Evolutionary conservation across 2,329 filamentous ascomycete genomes (phyloP).

Genomic region (Alternaria arbusti): DNA sequence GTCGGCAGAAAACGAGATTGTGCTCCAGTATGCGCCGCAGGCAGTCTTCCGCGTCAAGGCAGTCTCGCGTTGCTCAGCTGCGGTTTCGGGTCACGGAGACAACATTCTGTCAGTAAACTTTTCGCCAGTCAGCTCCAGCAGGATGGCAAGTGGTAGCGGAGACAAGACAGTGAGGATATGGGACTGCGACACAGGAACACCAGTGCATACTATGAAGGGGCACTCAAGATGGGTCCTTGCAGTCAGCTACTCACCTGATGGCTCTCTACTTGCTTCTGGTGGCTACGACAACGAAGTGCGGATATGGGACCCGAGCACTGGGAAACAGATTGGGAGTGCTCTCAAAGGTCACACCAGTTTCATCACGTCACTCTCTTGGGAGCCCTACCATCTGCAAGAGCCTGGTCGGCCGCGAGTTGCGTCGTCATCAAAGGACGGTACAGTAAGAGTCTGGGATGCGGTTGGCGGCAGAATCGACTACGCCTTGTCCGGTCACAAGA

Average conservation of each 20-base stretch:
- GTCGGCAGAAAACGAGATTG: slow-evolving; percentile 66
- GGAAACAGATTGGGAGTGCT: slow-evolving; percentile 72
- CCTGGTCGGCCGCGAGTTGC: slow-evolving; percentile 78
- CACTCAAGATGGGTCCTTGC: slow-evolving; percentile 91
- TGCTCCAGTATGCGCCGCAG: slow-evolving; percentile 76
- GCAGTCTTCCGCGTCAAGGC: slow-evolving; percentile 93
- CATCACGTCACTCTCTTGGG: slow-evolving; percentile 88
- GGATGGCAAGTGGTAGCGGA: slow-evolving; percentile 86
- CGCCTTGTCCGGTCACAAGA: slow-evolving; percentile 86
- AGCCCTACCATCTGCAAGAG: slow-evolving; percentile 85
- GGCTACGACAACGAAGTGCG: slow-evolving; percentile 93
- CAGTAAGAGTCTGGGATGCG: slow-evolving; percentile 85
- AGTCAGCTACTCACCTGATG: slow-evolving; percentile 87
- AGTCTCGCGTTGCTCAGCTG: slow-evolving; percentile 86
- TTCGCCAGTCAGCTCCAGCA: slow-evolving; percentile 76
- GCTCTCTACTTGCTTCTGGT: slow-evolving; percentile 80
- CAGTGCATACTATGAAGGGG: slow-evolving; percentile 81
- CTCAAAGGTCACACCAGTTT: slow-evolving; percentile 89
- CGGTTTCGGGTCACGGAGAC: slow-evolving; percentile 89
- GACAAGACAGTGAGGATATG: slow-evolving; percentile 91
- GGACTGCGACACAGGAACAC: slow-evolving; percentile 94
- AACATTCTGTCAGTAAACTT: slow-evolving; percentile 88
- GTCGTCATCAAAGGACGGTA: slow-evolving; percentile 87
- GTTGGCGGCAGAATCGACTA: slow-evolving; percentile 79
- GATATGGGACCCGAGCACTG: slow-evolving; percentile 85